Percentiles rank a stretch among this genome's conserved stretches.
Conservation (phyloP, 768 basidiomycete species). For the Mycena maculata region DNA sequence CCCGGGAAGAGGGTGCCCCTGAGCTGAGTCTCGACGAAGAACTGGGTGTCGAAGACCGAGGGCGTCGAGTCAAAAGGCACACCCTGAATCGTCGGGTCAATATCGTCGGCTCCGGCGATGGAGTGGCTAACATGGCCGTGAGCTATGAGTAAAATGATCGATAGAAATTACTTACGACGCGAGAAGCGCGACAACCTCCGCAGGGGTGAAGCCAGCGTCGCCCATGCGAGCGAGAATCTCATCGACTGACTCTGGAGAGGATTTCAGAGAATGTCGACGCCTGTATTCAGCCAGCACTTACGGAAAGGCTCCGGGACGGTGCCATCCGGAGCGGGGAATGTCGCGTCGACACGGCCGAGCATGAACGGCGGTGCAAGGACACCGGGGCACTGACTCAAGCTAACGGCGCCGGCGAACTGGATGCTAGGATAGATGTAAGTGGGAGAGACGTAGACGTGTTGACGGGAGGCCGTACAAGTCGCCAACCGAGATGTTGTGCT, state of each 20-base stretch:
- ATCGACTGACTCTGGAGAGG: constrained; percentile 33
- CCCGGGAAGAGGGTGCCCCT: constrained; percentile 36
- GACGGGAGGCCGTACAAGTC: constrained; percentile 42
- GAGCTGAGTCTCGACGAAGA: constrained; percentile 38
- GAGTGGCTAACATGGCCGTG: constrained; percentile 1
- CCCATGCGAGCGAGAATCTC: constrained; percentile 40
- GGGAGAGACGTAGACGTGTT: neutral
- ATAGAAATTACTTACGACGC: constrained; percentile 33
- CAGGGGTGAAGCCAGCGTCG: constrained; percentile 42
- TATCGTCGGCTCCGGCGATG: constrained; percentile 13
- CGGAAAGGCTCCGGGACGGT: constrained; percentile 43
- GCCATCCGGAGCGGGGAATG: constrained; percentile 30
- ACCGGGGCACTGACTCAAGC: constrained; percentile 45
- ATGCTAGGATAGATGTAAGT: constrained; percentile 29
- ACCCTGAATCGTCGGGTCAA: constrained; percentile 10
- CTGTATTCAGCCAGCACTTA: constrained; percentile 2
- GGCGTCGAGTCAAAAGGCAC: constrained; percentile 40
- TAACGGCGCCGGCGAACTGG: constrained; percentile 46
- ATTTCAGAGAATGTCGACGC: constrained; percentile 3
- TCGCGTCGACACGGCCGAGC: constrained; percentile 42
- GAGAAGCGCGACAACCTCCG: constrained; percentile 42
- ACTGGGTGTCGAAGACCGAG: constrained; percentile 37
- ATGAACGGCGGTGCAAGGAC: constrained; percentile 43
- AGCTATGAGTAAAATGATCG: neutral
- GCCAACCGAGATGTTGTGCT: constrained; percentile 38